A percentile compares a stretch with the other conserved stretches of the same genome.
phyloP scores from a whole-genome alignment of 495 filamentous ascomycete genomes.

The Penicillium subrubescens region DNA sequence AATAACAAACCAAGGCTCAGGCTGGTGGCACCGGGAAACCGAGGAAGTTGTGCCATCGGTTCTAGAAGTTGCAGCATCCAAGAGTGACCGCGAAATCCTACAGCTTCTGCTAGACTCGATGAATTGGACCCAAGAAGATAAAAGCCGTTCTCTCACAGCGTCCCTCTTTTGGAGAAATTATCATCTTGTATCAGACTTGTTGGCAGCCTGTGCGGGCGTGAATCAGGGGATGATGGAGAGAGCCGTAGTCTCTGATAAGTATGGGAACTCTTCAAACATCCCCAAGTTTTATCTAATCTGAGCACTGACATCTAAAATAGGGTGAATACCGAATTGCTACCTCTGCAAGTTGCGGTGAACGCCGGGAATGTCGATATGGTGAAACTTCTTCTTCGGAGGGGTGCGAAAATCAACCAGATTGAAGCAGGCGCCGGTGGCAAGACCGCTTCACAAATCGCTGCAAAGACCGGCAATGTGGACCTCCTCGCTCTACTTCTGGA shows the following conservation, averaged over 20 bases:
- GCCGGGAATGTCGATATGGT: neutral
- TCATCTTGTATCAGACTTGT: neutral
- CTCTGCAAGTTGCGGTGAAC: neutral
- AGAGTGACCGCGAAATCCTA: neutral
- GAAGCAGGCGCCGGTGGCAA: neutral
- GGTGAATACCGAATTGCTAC: neutral
- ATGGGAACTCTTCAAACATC: neutral
- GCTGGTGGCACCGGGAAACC: neutral
- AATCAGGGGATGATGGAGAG: neutral
- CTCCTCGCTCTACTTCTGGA: neutral
- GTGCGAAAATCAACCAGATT: neutral
- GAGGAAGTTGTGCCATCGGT: neutral
- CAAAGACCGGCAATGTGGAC: neutral
- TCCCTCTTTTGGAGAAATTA: neutral
- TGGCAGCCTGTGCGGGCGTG: neutral
- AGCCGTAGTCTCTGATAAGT: neutral
- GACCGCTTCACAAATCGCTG: neutral
- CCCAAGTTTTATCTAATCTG: no score
- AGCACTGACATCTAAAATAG: neutral
- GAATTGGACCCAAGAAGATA: neutral
- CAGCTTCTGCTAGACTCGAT: neutral
- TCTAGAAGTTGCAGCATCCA: neutral
- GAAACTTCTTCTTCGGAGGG: neutral
- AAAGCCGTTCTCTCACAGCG: neutral
- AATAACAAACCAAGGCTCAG: neutral